Base-by-base conservation (phyloP, 306 rosid species). In the Corylus americana region DNA sequence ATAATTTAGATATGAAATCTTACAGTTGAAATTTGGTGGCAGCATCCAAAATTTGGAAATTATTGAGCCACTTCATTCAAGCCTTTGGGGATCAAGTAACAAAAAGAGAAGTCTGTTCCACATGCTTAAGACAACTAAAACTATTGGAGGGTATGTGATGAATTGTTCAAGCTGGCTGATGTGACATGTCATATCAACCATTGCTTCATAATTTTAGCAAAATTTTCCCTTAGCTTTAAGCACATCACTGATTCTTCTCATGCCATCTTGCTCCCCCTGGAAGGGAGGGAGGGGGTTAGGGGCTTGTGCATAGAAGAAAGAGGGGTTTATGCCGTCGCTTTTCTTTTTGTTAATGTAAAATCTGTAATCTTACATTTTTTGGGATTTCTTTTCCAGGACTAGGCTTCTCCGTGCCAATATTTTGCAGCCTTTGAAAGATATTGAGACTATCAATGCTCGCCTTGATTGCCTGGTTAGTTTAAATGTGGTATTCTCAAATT, bases 401-500 rank as follows among this genome's bases (percentile, higher is more conserved):
- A 92, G 98, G 83, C 98, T 94, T 81, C 98, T 94, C 68, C 98
- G 97, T 84, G 97, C 98, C 87, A 94, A 94, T 87, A 93, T 94
- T 78, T 85, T 94, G 95, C 98, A 94, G 92, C 98, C 98, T 80
- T 78, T 92, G 39, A 92, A 91, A 84, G 98, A 94, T 84, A 90
- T 92, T 63, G 93, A 91, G 83, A 94, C 98, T 49, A 92, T 94
- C 81, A 91, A 90, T 86, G 92, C 92, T 75, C 98, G 97, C 72
- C 97, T 94, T 63, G 97, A 94, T 91, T 92, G 97, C 89, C 87
- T 94, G 92, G 98, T 94, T 76, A 81, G 97, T 91, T 53, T 74
- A 73, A 51, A 75, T 58, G 31, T 74, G 57, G 55, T 62, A 66
- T 54, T 81, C 57, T 74, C 71, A 71, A 72, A 48, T 47, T 71